Conservation (phyloP, 345 rosid species). For the Gossypium bickii region DNA sequence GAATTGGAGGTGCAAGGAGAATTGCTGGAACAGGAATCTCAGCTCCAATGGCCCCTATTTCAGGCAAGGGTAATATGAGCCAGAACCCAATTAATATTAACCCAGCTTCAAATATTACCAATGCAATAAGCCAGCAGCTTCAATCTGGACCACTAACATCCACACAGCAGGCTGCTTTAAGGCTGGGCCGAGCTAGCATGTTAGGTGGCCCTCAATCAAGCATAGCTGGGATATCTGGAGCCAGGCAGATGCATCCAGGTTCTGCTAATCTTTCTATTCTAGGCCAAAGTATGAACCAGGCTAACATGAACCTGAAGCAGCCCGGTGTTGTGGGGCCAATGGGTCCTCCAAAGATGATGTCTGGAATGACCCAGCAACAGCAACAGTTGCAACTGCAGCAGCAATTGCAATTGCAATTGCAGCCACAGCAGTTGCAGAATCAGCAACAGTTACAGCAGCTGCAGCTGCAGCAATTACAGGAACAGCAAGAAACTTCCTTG, state of each 20-base stretch:
- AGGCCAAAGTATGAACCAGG: conserved; percentile 54
- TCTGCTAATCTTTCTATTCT: conserved; percentile 59
- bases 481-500: conserved; percentile 52
- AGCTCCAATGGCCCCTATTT: conserved; percentile 57
- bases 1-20: conserved; percentile 65
- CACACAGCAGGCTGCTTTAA: conserved; percentile 24
- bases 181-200: conserved; percentile 31
- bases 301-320: conserved; percentile 55
- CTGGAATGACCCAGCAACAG: conserved; percentile 60
- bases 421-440: conserved; percentile 35
- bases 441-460: conserved; percentile 29
- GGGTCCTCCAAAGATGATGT: conserved; percentile 87
- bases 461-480: conserved; percentile 29
- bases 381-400: conserved; percentile 28
- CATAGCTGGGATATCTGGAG: conserved; percentile 57
- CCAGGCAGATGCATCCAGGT: conserved; percentile 58
- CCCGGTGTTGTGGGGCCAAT: conserved; percentile 58
- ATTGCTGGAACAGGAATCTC: conserved; percentile 66
- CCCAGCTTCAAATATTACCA: conserved; percentile 43
- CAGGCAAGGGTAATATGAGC: conserved; percentile 55
- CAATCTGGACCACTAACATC: conserved; percentile 42
- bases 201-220: conserved; percentile 62
- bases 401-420: conserved; percentile 30
- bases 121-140: conserved; percentile 56
- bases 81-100: conserved; percentile 59